phyloP scores from a whole-genome alignment of 2,329 filamentous ascomycete genomes.

The Epicoccum sorghinum region DNA sequence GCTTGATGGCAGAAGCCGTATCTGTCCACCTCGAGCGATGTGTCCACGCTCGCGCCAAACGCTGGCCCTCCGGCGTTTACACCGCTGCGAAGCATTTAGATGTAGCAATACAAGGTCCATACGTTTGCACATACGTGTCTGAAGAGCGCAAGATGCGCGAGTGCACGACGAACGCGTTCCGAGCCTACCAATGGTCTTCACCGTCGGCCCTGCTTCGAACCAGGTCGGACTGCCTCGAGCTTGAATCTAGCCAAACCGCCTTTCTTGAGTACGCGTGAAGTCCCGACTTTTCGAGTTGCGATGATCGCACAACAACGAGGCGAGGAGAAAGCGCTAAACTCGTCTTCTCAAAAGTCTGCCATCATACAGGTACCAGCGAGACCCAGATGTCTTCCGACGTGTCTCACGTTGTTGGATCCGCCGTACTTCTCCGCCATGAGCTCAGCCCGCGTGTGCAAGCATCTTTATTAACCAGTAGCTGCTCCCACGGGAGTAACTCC shows the following conservation, averaged over 20 bases:
- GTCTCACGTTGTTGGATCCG: background rate
- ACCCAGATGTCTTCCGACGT: background rate
- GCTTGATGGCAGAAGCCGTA: background rate
- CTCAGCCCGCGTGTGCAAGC: background rate
- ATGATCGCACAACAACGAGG: background rate
- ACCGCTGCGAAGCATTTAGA: conserved; percentile 32
- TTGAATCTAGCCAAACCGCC: conserved; percentile 8
- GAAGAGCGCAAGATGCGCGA: conserved; percentile 12
- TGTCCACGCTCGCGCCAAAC: conserved; percentile 21
- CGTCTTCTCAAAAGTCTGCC: background rate
- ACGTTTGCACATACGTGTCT: conserved; percentile 14
- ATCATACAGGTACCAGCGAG: background rate
- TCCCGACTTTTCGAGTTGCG: background rate
- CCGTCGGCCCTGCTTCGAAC: conserved; percentile 16
- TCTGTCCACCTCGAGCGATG: conserved; percentile 17
- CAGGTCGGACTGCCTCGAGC: conserved; percentile 17
- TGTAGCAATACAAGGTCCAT: conserved; percentile 38
- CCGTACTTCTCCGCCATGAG: background rate
- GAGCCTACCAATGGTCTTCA: conserved; percentile 14
- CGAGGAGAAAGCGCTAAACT: background rate
- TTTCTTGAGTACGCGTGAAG: conserved; percentile 18
- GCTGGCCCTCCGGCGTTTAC: conserved; percentile 29
- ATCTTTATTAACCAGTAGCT: background rate
- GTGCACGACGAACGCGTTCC: conserved; percentile 21
- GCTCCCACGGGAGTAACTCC: background rate